Evolutionary conservation across 805 yeast species (phyloP).

Genomic region (Sugiyamaella lignohabitans): DNA sequence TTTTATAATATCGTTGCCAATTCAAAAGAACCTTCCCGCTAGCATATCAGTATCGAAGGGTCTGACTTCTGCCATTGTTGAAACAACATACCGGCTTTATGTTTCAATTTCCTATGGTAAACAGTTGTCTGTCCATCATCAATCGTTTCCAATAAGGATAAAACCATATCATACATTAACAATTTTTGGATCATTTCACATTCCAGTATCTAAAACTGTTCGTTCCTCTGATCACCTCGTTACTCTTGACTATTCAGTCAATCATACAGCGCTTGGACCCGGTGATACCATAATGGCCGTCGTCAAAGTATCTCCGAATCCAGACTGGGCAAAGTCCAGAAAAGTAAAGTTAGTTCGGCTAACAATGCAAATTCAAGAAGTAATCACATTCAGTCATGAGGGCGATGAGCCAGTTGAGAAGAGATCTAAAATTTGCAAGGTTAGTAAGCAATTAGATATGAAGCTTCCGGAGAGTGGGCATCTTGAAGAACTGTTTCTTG

Average conservation of each 20-base stretch:
- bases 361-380: constrained; percentile 33
- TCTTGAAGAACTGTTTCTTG: constrained; percentile 24
- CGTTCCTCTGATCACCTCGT: constrained; percentile 33
- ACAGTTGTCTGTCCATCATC: constrained; percentile 16
- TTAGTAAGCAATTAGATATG: constrained; percentile 23
- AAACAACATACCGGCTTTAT: constrained; percentile 31
- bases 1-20: constrained; percentile 32
- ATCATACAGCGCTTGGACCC: constrained; percentile 36
- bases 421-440: constrained; percentile 28
- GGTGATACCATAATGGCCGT: constrained; percentile 30
- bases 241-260: constrained; percentile 29
- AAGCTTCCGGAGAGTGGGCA: constrained; percentile 24
- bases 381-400: constrained; percentile 27
- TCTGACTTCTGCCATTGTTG: constrained; percentile 17
- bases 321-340: constrained; percentile 32
- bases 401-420: constrained; percentile 30
- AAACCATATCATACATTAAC: constrained; percentile 35
- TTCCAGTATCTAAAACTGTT: constrained; percentile 24
- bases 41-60: constrained; percentile 28
- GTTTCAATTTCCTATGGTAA: constrained; percentile 27
- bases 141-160: constrained; percentile 32
- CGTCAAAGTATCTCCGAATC: constrained; percentile 31
- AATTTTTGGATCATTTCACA: constrained; percentile 32
- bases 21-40: constrained; percentile 31
- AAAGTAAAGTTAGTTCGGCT: constrained; percentile 33